A percentile compares a stretch with the other conserved stretches of the same genome.
Evolutionary conservation across 441 rosid genomes (phyloP).

Genomic region (Bocquillonia castaneifolia): DNA sequence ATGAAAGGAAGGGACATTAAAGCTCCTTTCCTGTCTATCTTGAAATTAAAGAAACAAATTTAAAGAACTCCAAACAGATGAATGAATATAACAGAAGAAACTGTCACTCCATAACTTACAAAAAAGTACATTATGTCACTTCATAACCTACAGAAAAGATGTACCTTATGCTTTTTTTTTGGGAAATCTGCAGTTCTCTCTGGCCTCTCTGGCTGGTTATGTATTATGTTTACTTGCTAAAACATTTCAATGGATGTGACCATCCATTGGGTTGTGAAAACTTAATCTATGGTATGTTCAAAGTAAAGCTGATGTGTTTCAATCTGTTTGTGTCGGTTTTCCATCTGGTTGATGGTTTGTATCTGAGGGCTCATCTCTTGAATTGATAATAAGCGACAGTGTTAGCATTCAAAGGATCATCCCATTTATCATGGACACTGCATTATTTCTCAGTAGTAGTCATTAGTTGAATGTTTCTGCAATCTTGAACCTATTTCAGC

Average conservation of each 20-base stretch:
- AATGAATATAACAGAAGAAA: neutral
- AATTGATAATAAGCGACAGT: too few species aligned
- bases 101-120: neutral
- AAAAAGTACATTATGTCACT: neutral
- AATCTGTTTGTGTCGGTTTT: neutral
- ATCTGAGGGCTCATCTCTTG: neutral
- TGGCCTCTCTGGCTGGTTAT: neutral
- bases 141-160: too few species aligned
- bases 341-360: neutral
- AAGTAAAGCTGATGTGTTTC: conserved; percentile 2
- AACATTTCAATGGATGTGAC: neutral
- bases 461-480: neutral
- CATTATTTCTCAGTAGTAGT: neutral
- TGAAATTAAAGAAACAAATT: conserved; percentile 1
- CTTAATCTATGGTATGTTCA: neutral
- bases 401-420: too few species aligned
- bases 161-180: too few species aligned
- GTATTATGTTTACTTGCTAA: neutral
- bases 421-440: too few species aligned
- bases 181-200: neutral
- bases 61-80: conserved; percentile 6
- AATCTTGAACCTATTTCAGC: neutral
- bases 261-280: neutral
- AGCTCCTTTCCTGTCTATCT: neutral
- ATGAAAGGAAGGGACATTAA: too few species aligned